Evolutionary conservation across 129 eudicot species (phyloP), one percentile per base, ranked within the genome.

Genomic region (Artemisia tridentata): DNA sequence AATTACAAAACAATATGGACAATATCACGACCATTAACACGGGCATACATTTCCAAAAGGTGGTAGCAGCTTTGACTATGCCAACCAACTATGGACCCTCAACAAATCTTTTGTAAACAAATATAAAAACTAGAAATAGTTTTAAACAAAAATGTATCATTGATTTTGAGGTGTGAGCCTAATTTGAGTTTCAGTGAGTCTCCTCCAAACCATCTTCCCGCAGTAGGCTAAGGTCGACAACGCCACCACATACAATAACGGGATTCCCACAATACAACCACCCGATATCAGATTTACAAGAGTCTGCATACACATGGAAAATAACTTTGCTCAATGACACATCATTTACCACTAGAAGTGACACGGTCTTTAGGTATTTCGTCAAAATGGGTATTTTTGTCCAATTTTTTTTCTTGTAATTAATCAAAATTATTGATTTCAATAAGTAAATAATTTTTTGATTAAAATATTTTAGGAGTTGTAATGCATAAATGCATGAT

Each of bases 161-260:
- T 75, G 78, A 71, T 31, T 41, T 72, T 60, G 61, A 54, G 9
- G 77, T 19, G 76, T 34, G 48, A 77, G 82, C 75, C 85, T 81
- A 72, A 78, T 75, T 69, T 58, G 79, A 64, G 64, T 80, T 69
- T 87, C 97, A 21, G 85, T 77, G 55, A 93, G 73, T 71, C 88
- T 87, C 75, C 86, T 79, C 90, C 90, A 89, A n/a, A 85, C 96
- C 83, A 85, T 84, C 83, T 85, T 89, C 68, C 96, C 96, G 54
- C 96, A 93, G 51, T 89, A 86, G 15, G 76, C 75, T 78, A 89
- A 76, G 25, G 95, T 93, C 49, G 75, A 69, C 11, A 76, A 34
- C 11, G 98, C 95, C 76, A 80, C 67, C 29, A 80, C 27, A 70
- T 87, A 87, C 57, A 93, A 84, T 12, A 89, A 74, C 10, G 98